phyloP scores from a whole-genome alignment of 352 stramenopile genomes.

The Phytophthora lateralis region DNA sequence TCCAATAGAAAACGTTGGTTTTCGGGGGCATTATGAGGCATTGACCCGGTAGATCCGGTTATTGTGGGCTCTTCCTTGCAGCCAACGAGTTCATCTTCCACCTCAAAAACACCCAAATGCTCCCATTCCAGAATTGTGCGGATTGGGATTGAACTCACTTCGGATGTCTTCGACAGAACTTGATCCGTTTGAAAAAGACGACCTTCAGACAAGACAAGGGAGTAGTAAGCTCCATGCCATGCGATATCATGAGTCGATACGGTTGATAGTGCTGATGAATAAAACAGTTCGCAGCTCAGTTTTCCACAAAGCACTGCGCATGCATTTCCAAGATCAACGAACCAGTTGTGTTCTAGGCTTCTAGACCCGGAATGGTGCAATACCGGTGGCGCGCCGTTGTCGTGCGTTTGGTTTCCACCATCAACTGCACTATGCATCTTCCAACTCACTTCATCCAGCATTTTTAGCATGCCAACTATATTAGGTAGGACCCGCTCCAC shows the following conservation, averaged over 20 bases:
- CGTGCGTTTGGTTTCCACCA: conserved; percentile 35
- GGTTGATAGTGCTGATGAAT: conserved; percentile 5
- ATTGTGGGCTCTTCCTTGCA: conserved; percentile 1
- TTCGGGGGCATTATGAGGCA: background rate
- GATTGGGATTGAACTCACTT: conserved; percentile 12
- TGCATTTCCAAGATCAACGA: conserved; percentile 50
- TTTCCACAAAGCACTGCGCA: conserved; percentile 58
- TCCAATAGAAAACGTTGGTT: conserved; percentile 24
- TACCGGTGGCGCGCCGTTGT: conserved; percentile 8
- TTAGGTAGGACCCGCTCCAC: conserved; percentile 47
- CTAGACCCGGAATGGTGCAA: background rate
- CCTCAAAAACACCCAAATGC: conserved; percentile 50
- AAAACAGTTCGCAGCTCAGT: conserved; percentile 37
- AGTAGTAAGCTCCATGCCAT: conserved; percentile 5
- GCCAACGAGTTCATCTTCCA: conserved; percentile 50
- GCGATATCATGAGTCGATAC: background rate
- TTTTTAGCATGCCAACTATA: conserved; percentile 53
- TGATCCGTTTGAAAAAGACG: conserved; percentile 8
- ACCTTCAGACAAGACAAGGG: conserved; percentile 24
- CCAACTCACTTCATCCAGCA: conserved; percentile 68
- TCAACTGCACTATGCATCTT: conserved; percentile 44
- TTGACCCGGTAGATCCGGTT: background rate
- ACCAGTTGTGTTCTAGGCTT: conserved; percentile 40
- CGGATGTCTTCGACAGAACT: background rate
- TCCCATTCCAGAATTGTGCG: conserved; percentile 52